Base-by-base conservation (phyloP, 306 rosid species). In the Fragaria ananassa region DNA sequence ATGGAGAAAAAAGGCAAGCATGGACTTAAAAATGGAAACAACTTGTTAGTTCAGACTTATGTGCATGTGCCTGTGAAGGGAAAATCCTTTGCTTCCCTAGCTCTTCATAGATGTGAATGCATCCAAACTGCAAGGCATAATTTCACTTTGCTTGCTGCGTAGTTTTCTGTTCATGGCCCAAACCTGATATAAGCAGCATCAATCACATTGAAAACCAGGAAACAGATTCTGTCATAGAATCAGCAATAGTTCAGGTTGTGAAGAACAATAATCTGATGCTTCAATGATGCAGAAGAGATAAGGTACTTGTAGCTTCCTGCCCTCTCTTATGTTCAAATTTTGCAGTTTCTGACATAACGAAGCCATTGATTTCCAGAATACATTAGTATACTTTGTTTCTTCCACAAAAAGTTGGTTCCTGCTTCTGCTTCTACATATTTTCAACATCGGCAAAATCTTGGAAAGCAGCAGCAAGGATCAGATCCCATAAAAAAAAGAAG, bases 11-110 rank as follows among this genome's bases (percentile, higher is more conserved):
- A 66, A 72, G 80, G 79, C 47, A 35, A 61, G 73, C 62, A 44
- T 41, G 49, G 58, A 54, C 8, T 19, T 23, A 45, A 76, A 81
- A 77, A 47, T 50, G 78, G 60, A 75, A 74, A 71, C 76, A 79
- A 77, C 85, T 75, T 79, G 78, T 53, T 63, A 44, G 11, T 58
- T 12, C 27, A 72, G 78, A 80, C 68, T 58, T 80, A 49, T 66
- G 70, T 37, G 81, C 81, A 71, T 31, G 79, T 76, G 78, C 65
- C 4, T 76, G 75, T 45, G 42, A 18, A 42, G 13, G 18, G 67
- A 57, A 76, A 76, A 91, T 91, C 75, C 92, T 81, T 87, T 84
- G 84, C 90, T 80, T 91, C 78, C 54, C 51, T 63, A 34, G 68
- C 68, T 62, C 10, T 62, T 29, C 17, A 50, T 64, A 78, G 82